A percentile compares a stretch with the other conserved stretches of the same genome.
Evolutionary conservation across 1,284 basidiomycete species (phyloP).

Genomic region (Erythrobasidium hasegawianum): DNA sequence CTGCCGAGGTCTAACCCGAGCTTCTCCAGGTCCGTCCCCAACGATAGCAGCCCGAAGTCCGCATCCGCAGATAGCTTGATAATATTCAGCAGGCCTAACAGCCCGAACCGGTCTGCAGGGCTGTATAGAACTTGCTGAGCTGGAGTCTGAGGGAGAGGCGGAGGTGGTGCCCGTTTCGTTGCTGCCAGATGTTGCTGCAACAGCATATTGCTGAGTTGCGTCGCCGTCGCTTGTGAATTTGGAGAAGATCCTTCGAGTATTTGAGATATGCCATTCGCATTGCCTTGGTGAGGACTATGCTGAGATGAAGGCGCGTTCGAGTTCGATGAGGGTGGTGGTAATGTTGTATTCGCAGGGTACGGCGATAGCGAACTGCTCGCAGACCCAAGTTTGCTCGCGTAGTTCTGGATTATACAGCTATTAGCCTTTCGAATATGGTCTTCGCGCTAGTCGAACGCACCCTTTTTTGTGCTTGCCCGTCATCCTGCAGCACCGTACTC

Average conservation of each 20-base stretch:
- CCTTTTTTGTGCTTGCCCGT: slow-evolving; percentile 29
- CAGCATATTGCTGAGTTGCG: slow-evolving; percentile 27
- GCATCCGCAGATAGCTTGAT: slow-evolving; percentile 81
- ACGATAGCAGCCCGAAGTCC: slow-evolving; percentile 76
- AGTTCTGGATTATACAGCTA: slow-evolving; percentile 12
- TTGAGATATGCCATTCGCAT: slow-evolving; percentile 26
- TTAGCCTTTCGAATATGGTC: not conserved
- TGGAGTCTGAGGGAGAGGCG: slow-evolving; percentile 52
- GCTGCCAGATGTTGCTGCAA: slow-evolving; percentile 29
- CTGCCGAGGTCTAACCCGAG: slow-evolving; percentile 87
- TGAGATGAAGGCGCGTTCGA: slow-evolving; percentile 12
- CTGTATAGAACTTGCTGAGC: slow-evolving; percentile 91
- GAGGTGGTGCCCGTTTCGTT: slow-evolving; percentile 3
- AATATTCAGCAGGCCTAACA: slow-evolving; percentile 80
- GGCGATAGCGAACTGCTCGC: slow-evolving; percentile 22
- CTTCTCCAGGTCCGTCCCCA: slow-evolving; percentile 88
- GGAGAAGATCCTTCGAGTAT: slow-evolving; percentile 6
- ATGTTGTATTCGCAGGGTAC: slow-evolving; percentile 27
- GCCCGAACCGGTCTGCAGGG: slow-evolving; percentile 91
- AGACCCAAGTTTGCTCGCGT: slow-evolving; percentile 23
- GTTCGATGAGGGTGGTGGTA: slow-evolving; percentile 21
- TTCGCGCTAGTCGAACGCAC: slow-evolving; percentile 22
- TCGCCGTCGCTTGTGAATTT: slow-evolving; percentile 7
- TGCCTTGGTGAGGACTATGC: slow-evolving; percentile 23
- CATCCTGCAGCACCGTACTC: slow-evolving; percentile 24